These are phyloP conservation scores for Phytophthora hybrid DNA, from an alignment of 352 stramenopile species.

Conservation along the genomic window DNA sequence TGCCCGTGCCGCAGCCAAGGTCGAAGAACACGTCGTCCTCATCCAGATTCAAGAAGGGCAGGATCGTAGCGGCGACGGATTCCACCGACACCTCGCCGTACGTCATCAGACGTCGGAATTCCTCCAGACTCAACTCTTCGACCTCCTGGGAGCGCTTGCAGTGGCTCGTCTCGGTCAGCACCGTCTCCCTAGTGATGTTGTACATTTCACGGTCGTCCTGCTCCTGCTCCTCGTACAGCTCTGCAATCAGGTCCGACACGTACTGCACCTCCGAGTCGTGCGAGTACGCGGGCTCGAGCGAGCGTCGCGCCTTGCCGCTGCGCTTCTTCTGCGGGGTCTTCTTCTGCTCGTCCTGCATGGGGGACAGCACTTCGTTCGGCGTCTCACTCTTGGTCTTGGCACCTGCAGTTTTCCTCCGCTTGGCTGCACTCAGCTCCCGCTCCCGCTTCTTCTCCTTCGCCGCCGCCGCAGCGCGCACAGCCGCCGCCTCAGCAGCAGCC, in stretches of 20 bases:
- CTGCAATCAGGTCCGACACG: conserved; percentile 57
- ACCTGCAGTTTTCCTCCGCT: conserved; percentile 14
- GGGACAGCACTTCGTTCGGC: conserved; percentile 43
- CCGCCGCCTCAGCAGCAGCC: conserved; percentile 24
- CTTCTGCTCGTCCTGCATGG: conserved; percentile 66
- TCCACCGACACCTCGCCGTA: conserved; percentile 84
- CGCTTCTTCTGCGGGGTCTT: conserved; percentile 55
- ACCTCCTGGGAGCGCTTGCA: conserved; percentile 75
- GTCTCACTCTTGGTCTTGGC: conserved; percentile 18
- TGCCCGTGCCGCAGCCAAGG: conserved; percentile 82
- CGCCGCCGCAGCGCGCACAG: conserved; percentile 21
- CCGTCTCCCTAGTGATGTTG: conserved; percentile 65
- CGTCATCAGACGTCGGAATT: conserved; percentile 80
- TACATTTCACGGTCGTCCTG: conserved; percentile 85
- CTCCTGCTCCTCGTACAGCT: conserved; percentile 79
- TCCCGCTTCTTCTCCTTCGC: conserved; percentile 28
- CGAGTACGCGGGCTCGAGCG: conserved; percentile 53
- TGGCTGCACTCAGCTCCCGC: not conserved
- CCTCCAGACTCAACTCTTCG: conserved; percentile 67
- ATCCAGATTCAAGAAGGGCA: conserved; percentile 73
- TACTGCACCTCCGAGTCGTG: conserved; percentile 44
- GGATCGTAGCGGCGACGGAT: conserved; percentile 67
- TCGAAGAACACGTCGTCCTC: conserved; percentile 85
- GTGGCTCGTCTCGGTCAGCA: conserved; percentile 65
- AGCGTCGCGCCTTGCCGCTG: conserved; percentile 48